Evolutionary conservation across 176 grass and related monocot species (phyloP), one percentile per base, ranked within the genome.

Genomic region (Elymus sibiricus): DNA sequence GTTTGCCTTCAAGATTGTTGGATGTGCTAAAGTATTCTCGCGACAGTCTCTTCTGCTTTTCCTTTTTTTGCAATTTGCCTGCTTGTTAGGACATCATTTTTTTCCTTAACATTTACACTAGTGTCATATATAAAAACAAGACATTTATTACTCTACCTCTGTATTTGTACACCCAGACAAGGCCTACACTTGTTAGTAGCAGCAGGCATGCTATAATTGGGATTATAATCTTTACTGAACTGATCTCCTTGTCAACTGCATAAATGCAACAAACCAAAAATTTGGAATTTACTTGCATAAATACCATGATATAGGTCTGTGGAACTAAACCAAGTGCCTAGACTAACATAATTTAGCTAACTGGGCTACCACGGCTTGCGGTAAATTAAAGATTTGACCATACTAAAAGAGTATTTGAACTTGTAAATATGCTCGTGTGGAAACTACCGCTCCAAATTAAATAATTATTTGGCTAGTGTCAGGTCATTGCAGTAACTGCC

Each of bases 41-140:
- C 31, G 11, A 17, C 34, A 6, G 4, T 7, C 29, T 62, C 5
- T 49, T 61, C 47, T 44, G 19, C 10, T 32, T 59, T 77, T 83
- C 42, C 37, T 70, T 83, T 25, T 39, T 68, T 88, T 39, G 22
- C n/a, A 7, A 22, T 82, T 78, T 88, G 5, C 35, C 72, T 88
- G 26, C n/a, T 15, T 61, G 34, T 26, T 44, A 40, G 35, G 68
- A 40, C 2, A 71, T 71, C 35, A 4, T 40, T 24, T 21, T 39
- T 39, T 12, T 39, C 0, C 6, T 4, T 42, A 70, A 2, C 9
- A 25, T 2, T 43, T 43, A 11, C 10, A 43, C 9, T 43, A 43
- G 10, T 43, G 10, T 43, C 40, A 11, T 43, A 11, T 43, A 3
- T 51, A 10, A 27, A 27, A 29, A 0, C 1, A 49, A 28, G 24